Evolutionary conservation across 108 stramenopile species (phyloP).

Genomic region (Tribonema minus): DNA sequence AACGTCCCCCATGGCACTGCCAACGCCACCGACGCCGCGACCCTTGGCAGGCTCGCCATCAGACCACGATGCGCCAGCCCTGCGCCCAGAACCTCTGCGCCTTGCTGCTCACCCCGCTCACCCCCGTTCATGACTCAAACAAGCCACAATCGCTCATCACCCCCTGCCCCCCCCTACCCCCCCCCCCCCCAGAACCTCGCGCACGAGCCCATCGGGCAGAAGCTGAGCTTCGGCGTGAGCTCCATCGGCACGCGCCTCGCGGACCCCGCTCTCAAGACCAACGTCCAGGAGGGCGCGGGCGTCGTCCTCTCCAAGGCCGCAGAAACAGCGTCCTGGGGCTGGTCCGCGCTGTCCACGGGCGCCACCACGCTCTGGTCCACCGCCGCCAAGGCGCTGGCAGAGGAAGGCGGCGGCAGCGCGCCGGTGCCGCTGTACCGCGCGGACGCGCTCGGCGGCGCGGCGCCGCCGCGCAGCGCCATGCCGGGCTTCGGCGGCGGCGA

Average conservation of each 20-base stretch:
- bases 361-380: slow-evolving; percentile 27
- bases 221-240: slow-evolving; percentile 1
- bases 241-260: slow-evolving; percentile 2
- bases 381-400: slow-evolving; percentile 13
- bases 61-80: too few species aligned
- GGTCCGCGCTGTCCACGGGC: slow-evolving; percentile 24
- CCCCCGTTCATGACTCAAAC: background rate
- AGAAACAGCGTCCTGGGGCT: slow-evolving; percentile 23
- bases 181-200: too few species aligned
- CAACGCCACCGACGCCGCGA: too few species aligned
- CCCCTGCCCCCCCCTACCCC: background rate
- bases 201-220: background rate
- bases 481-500: slow-evolving; percentile 8
- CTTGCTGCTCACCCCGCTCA: background rate
- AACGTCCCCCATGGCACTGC: too few species aligned
- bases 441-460: background rate
- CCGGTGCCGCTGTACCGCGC: background rate
- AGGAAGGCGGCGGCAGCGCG: background rate
- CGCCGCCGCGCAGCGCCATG: slow-evolving; percentile 2
- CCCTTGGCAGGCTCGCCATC: too few species aligned
- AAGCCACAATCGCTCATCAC: background rate
- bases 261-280: slow-evolving; percentile 31
- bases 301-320: background rate
- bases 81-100: too few species aligned
- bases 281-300: background rate